A percentile compares a stretch with the other conserved stretches of the same genome.
Evolutionary conservation across 441 rosid genomes (phyloP).

Genomic region (Rhodomyrtus psidioides): DNA sequence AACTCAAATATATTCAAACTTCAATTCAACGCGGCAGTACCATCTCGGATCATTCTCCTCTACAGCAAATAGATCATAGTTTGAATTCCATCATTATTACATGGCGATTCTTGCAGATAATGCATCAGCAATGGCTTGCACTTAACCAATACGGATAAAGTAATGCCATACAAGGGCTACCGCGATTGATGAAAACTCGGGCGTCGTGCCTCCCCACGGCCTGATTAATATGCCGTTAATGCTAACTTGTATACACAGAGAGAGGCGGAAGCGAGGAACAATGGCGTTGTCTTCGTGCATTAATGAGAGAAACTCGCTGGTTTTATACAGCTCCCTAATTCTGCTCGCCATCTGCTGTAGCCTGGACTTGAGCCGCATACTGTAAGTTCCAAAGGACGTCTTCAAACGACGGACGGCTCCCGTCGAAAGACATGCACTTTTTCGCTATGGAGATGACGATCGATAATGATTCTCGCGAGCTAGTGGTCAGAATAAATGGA

Average conservation of each 20-base stretch:
- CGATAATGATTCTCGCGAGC: slow-evolving; percentile 41
- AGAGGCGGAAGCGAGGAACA: not conserved
- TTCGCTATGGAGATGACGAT: slow-evolving; percentile 33
- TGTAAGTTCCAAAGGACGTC: slow-evolving; percentile 54
- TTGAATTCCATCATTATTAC: not conserved
- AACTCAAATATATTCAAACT: too few relatives aligned
- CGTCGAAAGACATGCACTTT: slow-evolving; percentile 39
- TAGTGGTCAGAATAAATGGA: slow-evolving; percentile 30
- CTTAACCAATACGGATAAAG: not conserved
- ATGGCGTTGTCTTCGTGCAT: not conserved
- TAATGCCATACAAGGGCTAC: not conserved
- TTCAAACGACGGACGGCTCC: slow-evolving; percentile 41
- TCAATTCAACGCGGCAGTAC: not conserved
- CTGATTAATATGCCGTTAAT: not conserved
- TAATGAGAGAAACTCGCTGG: not conserved
- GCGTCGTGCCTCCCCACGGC: not conserved
- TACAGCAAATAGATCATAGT: not conserved
- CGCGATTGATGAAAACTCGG: not conserved
- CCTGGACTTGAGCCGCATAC: slow-evolving; percentile 44
- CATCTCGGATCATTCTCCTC: not conserved
- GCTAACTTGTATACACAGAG: not conserved
- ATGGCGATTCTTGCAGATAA: not conserved
- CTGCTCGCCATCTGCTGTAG: slow-evolving; percentile 19
- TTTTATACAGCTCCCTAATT: not conserved
- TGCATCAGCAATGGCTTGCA: not conserved